Evolutionary conservation across 805 yeast species (phyloP).

Genomic region (Candida manassasensis): DNA sequence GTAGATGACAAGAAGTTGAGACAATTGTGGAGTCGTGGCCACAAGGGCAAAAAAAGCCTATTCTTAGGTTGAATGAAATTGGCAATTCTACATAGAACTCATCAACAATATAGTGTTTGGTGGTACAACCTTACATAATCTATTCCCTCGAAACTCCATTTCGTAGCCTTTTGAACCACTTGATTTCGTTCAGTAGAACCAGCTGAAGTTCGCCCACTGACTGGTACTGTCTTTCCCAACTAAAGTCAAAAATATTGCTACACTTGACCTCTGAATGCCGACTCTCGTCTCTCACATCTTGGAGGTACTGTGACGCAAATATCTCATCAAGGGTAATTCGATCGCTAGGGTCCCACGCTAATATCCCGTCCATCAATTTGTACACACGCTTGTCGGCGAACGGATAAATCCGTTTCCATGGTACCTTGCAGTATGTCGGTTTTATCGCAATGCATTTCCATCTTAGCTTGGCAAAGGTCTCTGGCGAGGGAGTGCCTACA

Average conservation of each 20-base stretch:
- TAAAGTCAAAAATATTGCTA: slow-evolving; percentile 52
- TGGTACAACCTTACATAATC: too few species aligned
- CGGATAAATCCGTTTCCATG: slow-evolving; percentile 59
- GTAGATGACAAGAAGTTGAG: too few species aligned
- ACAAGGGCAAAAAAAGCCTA: too few species aligned
- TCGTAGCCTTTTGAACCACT: neutral
- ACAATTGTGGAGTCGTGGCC: too few species aligned
- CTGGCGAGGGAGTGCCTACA: slow-evolving; percentile 64
- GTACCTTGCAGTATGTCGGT: slow-evolving; percentile 12
- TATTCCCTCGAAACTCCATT: too few species aligned
- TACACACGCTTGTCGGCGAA: slow-evolving; percentile 47
- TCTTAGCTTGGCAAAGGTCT: slow-evolving; percentile 27
- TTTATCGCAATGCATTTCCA: slow-evolving; percentile 36
- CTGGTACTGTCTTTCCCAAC: slow-evolving; percentile 46
- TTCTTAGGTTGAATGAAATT: too few species aligned
- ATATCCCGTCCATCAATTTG: slow-evolving; percentile 47
- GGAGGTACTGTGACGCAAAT: slow-evolving; percentile 53
- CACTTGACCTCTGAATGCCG: slow-evolving; percentile 52
- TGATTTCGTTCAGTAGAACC: neutral
- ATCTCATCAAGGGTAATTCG: slow-evolving; percentile 56
- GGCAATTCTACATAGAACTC: too few species aligned
- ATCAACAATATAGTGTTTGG: too few species aligned
- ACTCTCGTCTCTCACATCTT: slow-evolving; percentile 42
- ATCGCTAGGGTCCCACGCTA: slow-evolving; percentile 59
- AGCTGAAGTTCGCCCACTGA: slow-evolving; percentile 27